Evolutionary conservation across 768 basidiomycete species (phyloP), one percentile per base, ranked within the genome.

Genomic region (Lactifluus rugatus): DNA sequence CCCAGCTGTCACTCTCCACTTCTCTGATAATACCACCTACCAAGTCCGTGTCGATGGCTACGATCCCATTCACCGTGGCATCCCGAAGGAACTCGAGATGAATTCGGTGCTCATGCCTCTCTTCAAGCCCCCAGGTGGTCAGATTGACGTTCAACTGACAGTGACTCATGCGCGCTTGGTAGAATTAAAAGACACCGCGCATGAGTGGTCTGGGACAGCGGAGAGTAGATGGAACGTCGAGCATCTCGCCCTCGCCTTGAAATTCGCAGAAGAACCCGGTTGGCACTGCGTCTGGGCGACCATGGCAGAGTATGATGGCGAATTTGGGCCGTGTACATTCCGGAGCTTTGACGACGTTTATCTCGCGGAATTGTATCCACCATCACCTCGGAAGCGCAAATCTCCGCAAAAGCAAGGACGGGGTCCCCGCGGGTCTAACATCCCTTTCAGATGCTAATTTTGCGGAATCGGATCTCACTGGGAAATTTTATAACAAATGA

Each of bases 231-330:
- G 78, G 78, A 73, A 76, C 65, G 77, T 79, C 65, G 69, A 71
- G 26, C 78, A 80, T 64, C 69, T 72, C 25, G 76, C 66, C 9
- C 70, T 84, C 21, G 82, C 79, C 21, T 70, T 84, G 70, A 82
- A 81, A 62, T 82, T 82, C 58, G 67, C 71, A 42, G 76, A 74
- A 67, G 70, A 74, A 41, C 66, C 66, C n/a, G 65, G 70, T 10
- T 85, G 83, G 83, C 80, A 82, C 57, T 83, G 81, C 68, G 75
- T 85, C 36, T 85, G 80, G 81, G 82, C 81, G n/a, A 76, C 74
- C 26, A 73, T 83, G 58, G 72, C 75, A 23, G 82, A 84, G 60
- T 72, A 76, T 58, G 76, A 81, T 65, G 66, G 70, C 31, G 50
- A 62, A 14, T 66, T 64, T 5, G 75, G 74, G 32, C 67, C 57